These are phyloP conservation scores for Amesomyces nigricolor DNA, from an alignment of 2,329 filamentous ascomycete species.

Conservation along the genomic window DNA sequence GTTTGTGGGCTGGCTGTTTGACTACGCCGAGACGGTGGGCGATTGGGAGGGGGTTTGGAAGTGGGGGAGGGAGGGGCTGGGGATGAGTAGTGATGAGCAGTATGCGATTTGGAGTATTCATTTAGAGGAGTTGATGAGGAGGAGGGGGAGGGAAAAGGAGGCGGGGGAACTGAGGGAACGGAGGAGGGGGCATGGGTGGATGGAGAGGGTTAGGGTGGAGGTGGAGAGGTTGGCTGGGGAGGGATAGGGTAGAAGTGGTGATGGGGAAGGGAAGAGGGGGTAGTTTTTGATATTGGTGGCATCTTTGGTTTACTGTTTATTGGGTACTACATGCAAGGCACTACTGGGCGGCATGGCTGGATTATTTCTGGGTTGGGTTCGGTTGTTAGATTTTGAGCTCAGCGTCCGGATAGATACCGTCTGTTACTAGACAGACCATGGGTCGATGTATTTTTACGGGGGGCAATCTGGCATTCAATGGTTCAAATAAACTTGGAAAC, in stretches of 20 bases:
- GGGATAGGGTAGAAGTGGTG: neutral
- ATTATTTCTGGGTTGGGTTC: neutral
- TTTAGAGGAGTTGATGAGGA: conserved; percentile 23
- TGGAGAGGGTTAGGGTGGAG: conserved; percentile 22
- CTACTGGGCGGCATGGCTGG: neutral
- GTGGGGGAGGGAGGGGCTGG: conserved; percentile 20
- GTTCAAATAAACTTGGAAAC: neutral
- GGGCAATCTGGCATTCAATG: neutral
- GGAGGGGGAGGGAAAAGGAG: conserved; percentile 17
- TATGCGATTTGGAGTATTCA: conserved; percentile 26
- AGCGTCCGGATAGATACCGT: neutral
- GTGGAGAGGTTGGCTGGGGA: conserved; percentile 18
- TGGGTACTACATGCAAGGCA: no score
- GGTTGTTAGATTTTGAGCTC: no score
- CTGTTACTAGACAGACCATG: neutral
- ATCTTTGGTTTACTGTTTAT: no score
- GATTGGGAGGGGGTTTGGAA: conserved; percentile 22
- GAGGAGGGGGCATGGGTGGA: conserved; percentile 20
- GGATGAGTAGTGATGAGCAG: conserved; percentile 22
- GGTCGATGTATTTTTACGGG: no score
- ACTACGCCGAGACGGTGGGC: conserved; percentile 23
- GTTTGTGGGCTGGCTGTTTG: conserved; percentile 23
- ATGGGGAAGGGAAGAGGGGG: neutral
- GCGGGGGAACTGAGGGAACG: conserved; percentile 19
- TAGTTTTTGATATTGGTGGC: neutral